Base-by-base conservation (phyloP, 179 eudicot genomes). In the Sideroxylon spinosum region DNA sequence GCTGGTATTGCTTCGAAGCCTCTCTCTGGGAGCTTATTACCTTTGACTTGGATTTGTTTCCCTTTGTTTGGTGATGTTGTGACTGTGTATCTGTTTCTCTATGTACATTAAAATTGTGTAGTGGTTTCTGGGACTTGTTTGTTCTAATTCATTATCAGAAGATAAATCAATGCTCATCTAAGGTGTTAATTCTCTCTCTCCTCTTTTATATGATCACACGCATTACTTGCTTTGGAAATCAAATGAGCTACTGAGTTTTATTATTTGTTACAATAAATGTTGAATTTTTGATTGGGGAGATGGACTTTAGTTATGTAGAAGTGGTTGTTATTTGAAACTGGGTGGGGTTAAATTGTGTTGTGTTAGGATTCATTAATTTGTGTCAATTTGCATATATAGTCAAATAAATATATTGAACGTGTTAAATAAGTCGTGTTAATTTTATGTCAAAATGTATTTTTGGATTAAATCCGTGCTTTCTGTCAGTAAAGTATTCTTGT, bases 91-190 rank as follows among this genome's bases (percentile, higher is more conserved):
- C 11, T 20, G 52, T 70, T 70, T 56, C 73, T 37, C 44, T 37
- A 20, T 70, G 73, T 70, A 49, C 26, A 49, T 70, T 61, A 14
- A 28, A 48, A 37, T 67, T 53, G 55, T 70, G 73, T 56, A 20
- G 73, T 70, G 23, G 57, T 13, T 70, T 57, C 2, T 28, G 71
- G 32, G 49, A n/a, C 71, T 26, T 67, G 71, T 29, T 67, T 67
- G 20, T 67, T 70, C 25, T 14, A 32, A 44, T 32, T 37, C 17
- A n/a, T 2, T 68, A 68, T 4, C 14, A 4, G 70, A 66, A 29
- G 46, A 28, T 48, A 66, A 37, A 0, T 68, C 44, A 17, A 68
- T 65, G 25, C 25, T 68, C 46, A 68, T 37, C 1, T 32, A 23
- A 14, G 53, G 50, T 68, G 70, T 66, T 66, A 57, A 37, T 37